phyloP scores from a whole-genome alignment of 83 land plant genomes.

The Isoetes engelmannii region DNA sequence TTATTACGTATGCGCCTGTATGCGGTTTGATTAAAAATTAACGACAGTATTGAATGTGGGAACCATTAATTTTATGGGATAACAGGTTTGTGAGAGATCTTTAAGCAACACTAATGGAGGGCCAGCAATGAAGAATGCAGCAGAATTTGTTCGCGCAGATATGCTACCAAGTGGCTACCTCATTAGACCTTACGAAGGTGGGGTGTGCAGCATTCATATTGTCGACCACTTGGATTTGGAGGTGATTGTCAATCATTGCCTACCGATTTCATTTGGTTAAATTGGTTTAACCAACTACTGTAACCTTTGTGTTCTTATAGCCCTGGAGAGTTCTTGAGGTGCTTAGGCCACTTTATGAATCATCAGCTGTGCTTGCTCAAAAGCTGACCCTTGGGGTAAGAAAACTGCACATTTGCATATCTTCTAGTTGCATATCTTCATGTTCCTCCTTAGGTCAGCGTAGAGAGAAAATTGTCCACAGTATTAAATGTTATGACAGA shows the following conservation, averaged over 20 bases:
- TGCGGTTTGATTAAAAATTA: background rate
- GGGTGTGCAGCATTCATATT: conserved; percentile 27
- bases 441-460: background rate
- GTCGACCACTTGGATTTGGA: conserved; percentile 34
- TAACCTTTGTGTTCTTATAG: conserved; percentile 13
- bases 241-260: conserved; percentile 12
- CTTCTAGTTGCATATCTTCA: background rate
- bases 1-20: too few species aligned
- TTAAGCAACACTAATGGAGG: conserved; percentile 63
- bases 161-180: conserved; percentile 30
- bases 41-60: background rate
- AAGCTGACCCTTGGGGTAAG: conserved; percentile 30
- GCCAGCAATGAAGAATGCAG: conserved; percentile 26
- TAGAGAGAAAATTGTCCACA: too few species aligned
- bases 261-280: background rate
- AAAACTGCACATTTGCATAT: background rate
- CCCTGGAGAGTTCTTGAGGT: conserved; percentile 33
- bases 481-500: too few species aligned
- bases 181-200: conserved; percentile 31
- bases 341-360: conserved; percentile 33
- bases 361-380: conserved; percentile 31
- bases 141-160: conserved; percentile 24
- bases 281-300: conserved; percentile 1
- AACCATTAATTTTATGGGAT: background rate
- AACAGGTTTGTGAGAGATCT: conserved; percentile 89